Base-by-base conservation (phyloP, 2,329 filamentous ascomycete species). In the Hypomyces perniciosus region DNA sequence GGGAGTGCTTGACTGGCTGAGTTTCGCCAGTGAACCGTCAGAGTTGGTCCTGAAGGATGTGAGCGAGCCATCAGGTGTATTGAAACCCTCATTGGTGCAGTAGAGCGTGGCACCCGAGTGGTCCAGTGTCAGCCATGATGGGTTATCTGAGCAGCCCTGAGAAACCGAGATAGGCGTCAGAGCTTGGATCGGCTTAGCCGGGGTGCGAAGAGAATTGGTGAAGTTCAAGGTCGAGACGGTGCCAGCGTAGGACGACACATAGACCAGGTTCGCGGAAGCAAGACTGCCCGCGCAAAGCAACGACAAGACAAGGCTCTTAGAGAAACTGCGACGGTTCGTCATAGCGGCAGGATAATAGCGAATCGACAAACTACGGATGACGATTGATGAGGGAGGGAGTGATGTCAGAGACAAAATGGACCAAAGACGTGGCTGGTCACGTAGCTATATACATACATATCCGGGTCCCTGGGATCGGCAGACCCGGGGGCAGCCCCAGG, bases 81-180 rank as follows among this genome's bases (percentile, higher is more conserved):
- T 62, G 41, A 76, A 66, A 26, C 74, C 78, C 69, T 86, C 83
- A 57, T 86, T 76, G 41, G 80, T 59, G 65, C 82, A 86, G 67
- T 79, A 83, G 8, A 86, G 68, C 9, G 73, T 63, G 26, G 69
- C 68, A 54, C 74, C 71, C 42, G 68, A 60, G 51, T 70, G 64
- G 60, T 82, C 77, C 20, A 82, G 70, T 20, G 78, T 78, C 51
- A 86, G 67, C 81, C 83, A 86, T 8, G 80, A 77, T 5, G 83
- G 78, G 53, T 74, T 77, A 2, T 69, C 65, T 8, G 72, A 77
- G 64, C 81, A 85, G 33, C 67, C 69, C 46, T 68, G 70, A 26
- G 70, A 71, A 3, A 65, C 64, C 46, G 71, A 71, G 13, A 76
- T 64, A 20, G 65, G 60, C 57, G 69, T 64, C 53, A 83, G 71